phyloP scores from a whole-genome alignment of 139 green algal species.

The Chlamydomonas incerta region DNA sequence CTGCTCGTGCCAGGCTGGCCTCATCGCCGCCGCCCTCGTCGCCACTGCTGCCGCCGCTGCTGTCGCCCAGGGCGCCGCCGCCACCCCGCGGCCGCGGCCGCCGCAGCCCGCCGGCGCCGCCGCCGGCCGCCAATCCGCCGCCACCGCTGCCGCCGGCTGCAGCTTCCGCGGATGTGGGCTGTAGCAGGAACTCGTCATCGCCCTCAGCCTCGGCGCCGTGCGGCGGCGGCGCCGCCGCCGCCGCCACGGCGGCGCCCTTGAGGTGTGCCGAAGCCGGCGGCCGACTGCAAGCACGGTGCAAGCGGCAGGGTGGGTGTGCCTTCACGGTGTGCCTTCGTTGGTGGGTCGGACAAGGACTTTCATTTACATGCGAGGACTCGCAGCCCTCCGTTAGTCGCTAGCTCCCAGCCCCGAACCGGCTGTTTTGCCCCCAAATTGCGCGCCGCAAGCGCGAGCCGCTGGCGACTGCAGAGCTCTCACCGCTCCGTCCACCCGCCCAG shows the following conservation, averaged over 20 bases:
- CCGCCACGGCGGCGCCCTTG: too few species aligned
- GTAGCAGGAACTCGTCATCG: constrained; percentile 41
- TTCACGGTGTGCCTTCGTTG: too few species aligned
- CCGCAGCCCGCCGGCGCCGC: background rate
- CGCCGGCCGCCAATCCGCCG: background rate
- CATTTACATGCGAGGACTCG: too few species aligned
- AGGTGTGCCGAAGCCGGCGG: too few species aligned
- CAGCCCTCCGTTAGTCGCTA: too few species aligned
- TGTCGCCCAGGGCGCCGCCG: background rate
- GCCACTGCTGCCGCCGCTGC: constrained; percentile 6
- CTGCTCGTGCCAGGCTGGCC: background rate
- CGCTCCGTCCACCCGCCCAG: background rate
- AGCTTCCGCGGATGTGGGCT: background rate
- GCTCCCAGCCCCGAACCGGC: too few species aligned
- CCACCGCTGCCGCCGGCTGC: background rate
- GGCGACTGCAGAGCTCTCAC: too few species aligned
- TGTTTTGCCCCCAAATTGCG: too few species aligned
- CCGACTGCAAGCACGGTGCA: too few species aligned
- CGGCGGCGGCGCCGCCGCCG: background rate
- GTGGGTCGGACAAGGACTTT: too few species aligned
- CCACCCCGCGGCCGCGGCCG: background rate
- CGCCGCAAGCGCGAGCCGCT: too few species aligned
- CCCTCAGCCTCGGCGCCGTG: background rate
- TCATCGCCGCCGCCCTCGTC: background rate
- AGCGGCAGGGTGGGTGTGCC: too few species aligned